Evolutionary conservation across 768 basidiomycete species (phyloP).

Genomic region (Pulveroboletus sp.): DNA sequence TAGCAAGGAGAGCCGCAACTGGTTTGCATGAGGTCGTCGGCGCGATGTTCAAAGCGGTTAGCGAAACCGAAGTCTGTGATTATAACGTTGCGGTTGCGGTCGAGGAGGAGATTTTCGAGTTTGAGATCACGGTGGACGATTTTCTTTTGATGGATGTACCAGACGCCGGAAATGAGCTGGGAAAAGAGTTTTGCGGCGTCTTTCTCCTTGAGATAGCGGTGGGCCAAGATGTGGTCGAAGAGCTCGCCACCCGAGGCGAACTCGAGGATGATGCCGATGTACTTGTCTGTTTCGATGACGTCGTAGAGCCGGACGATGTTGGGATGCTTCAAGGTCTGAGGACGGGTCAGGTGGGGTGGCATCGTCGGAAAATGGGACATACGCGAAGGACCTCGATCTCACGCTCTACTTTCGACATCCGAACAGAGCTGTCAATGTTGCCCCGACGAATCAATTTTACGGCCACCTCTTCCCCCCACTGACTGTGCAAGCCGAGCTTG

Average conservation of each 20-base stretch:
- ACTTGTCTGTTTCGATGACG: constrained; percentile 99
- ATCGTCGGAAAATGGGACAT: constrained; percentile 25
- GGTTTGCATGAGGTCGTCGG: constrained; percentile 97
- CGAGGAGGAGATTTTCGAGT: constrained; percentile 94
- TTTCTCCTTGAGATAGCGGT: constrained; percentile 90
- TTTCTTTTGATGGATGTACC: constrained; percentile 99
- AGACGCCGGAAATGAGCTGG: constrained; percentile 96
- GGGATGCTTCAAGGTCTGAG: constrained; percentile 88
- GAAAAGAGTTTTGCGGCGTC: constrained; percentile 96
- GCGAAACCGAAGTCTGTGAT: constrained; percentile 99
- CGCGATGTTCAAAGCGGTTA: constrained; percentile 89
- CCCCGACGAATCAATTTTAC: constrained; percentile 94
- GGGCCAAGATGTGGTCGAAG: constrained; percentile 98
- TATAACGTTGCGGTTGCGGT: constrained; percentile 96
- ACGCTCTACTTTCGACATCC: constrained; percentile 93
- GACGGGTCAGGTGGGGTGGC: constrained; percentile 10
- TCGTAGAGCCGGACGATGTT: constrained; percentile 98
- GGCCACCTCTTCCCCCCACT: constrained; percentile 97
- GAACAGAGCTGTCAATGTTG: constrained; percentile 79
- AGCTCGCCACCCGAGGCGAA: constrained; percentile 98
- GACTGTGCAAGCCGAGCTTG: constrained; percentile 90
- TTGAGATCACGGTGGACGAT: constrained; percentile 99
- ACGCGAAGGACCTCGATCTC: constrained; percentile 98
- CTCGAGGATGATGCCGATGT: constrained; percentile 98
- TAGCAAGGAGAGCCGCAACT: constrained; percentile 97